A percentile compares a stretch with the other conserved stretches of the same genome.
Evolutionary conservation across 176 grass and related monocot genomes (phyloP).

Genomic region (Triticum turgidum): DNA sequence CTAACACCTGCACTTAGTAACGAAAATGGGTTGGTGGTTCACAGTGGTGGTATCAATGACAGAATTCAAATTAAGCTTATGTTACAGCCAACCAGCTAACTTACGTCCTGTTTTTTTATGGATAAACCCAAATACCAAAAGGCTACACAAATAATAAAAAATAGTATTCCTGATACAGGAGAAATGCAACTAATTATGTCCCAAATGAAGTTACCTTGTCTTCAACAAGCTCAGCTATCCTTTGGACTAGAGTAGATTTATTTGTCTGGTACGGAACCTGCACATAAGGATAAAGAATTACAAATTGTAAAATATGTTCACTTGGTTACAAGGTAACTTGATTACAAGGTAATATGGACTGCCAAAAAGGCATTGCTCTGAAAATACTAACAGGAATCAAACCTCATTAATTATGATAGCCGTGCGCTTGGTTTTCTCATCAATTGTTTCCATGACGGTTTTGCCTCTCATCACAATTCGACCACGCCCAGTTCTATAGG

Average conservation of each 20-base stretch:
- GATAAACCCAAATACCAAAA: neutral
- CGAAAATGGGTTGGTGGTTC: neutral
- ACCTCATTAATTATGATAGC: slow-evolving; percentile 99
- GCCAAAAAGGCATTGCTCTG: neutral
- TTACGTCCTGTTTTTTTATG: neutral
- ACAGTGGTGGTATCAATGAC: neutral
- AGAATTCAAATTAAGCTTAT: slow-evolving; percentile 15
- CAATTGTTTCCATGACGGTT: slow-evolving; percentile 71
- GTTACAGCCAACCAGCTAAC: slow-evolving; percentile 6
- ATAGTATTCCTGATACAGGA: neutral
- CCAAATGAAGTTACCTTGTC: slow-evolving; percentile 67
- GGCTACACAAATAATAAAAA: neutral
- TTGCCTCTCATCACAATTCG: slow-evolving; percentile 91
- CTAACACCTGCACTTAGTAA: slow-evolving; percentile 57
- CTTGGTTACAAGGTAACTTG: neutral
- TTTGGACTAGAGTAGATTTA: slow-evolving; percentile 85
- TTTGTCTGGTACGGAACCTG: slow-evolving; percentile 97
- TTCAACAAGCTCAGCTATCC: slow-evolving; percentile 94
- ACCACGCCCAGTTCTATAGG: slow-evolving; percentile 81
- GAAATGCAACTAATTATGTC: slow-evolving; percentile 5
- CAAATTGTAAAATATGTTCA: slow-evolving; percentile 12
- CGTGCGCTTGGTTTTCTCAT: slow-evolving; percentile 69
- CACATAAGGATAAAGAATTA: slow-evolving; percentile 35
- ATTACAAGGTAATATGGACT: neutral
- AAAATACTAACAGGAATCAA: slow-evolving; percentile 20